Percentiles rank a stretch among this genome's conserved stretches.
These are phyloP conservation scores for Lactarius akahatsu DNA, from an alignment of 768 basidiomycete species.

Conservation along the genomic window DNA sequence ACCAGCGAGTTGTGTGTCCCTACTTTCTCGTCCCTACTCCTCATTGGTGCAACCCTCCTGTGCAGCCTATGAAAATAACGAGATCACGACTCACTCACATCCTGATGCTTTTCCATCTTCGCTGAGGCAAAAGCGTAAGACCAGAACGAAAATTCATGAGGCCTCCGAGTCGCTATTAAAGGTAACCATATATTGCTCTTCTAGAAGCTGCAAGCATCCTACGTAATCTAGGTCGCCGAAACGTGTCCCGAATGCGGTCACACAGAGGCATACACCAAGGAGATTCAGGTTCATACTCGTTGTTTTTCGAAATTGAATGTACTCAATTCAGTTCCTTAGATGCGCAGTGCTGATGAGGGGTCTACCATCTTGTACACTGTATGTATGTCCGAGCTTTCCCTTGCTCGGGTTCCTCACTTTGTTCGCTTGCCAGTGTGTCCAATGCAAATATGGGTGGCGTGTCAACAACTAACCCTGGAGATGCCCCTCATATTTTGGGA, in stretches of 20 bases:
- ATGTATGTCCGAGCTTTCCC: constrained; percentile 36
- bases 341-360: constrained; percentile 91
- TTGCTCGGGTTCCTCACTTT: constrained; percentile 22
- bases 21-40: neutral
- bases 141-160: constrained; percentile 78
- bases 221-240: constrained; percentile 67
- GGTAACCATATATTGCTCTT: constrained; percentile 39
- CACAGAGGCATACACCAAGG: constrained; percentile 82
- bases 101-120: constrained; percentile 94
- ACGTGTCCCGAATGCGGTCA: constrained; percentile 87
- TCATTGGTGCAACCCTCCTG: neutral
- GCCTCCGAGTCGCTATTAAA: constrained; percentile 62
- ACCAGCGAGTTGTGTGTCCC: constrained; percentile 78
- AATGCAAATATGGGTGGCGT: constrained; percentile 79
- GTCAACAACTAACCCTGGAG: constrained; percentile 59
- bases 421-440: constrained; percentile 52
- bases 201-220: neutral
- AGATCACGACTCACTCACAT: constrained; percentile 87
- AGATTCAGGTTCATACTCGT: constrained; percentile 67
- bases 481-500: neutral
- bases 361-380: constrained; percentile 95
- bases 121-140: constrained; percentile 83
- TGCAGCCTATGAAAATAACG: constrained; percentile 87
- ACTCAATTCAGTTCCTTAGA: constrained; percentile 39
- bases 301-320: neutral